Base-by-base conservation (phyloP, 345 rosid genomes). In the Firmiana major region DNA sequence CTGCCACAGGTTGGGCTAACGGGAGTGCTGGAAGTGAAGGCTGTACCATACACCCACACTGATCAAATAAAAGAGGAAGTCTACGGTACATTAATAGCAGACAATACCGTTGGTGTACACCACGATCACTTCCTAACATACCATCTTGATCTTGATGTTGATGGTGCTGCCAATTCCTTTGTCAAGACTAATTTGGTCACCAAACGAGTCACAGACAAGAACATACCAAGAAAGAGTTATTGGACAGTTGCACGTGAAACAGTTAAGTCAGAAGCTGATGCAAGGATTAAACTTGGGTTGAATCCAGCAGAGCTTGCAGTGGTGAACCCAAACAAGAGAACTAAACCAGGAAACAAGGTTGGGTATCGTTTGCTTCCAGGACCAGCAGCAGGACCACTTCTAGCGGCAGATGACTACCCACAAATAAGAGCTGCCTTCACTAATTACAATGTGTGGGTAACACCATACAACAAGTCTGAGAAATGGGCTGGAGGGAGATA, bases 101-200 rank as follows among this genome's bases (percentile, higher is more conserved):
- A 84, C 17, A 81, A 88, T 4, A 70, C 84, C 1, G 77, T 90
- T 2, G 90, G 85, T 10, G 49, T 78, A 1, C n/a, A 80, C 79
- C 94, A 90, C 53, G 90, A 88, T 79, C 94, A 90, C 68, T 90
- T 82, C 81, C 42, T 90, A 13, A 79, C 81, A 17, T 87, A 77
- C 69, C 84, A 83, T 73, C 83, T 90, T 16, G 91, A 88, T 77
- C 81, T 88, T 10, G 94, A 90, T 67, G 71, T 90, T 6, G 92
- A 88, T 36, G 92, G 94, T 4, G 45, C 63, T 7, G 40, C 62
- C 0, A 90, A 90, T 62, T 88, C 90, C 0, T 83, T 90, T 34
- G 83, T 81, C 16, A 86, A 88, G 73, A 75, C 65, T 16, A 79
- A 81, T 51, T 77, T 90, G 34, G 82, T 83, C 24, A 84, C 87